Conservation (phyloP, 2,329 filamentous ascomycete species). For the Sclerotinia glacialis region DNA sequence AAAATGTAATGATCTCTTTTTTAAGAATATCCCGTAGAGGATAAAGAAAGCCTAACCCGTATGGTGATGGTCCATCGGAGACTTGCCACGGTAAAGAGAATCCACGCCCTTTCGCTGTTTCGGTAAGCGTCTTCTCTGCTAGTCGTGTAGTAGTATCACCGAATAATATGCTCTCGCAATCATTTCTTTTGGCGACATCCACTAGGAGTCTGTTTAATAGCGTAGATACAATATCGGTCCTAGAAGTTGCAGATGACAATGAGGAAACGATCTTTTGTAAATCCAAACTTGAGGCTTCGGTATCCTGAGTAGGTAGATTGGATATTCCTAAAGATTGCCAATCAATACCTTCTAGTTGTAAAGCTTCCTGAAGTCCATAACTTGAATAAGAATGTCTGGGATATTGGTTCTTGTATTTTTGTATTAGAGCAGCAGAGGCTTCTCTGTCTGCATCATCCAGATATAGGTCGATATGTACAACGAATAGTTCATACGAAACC, state of each 20-base stretch:
- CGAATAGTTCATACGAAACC: slow-evolving; percentile 64
- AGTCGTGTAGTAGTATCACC: slow-evolving; percentile 85
- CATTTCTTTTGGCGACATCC: slow-evolving; percentile 55
- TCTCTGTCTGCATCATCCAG: slow-evolving; percentile 35
- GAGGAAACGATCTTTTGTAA: slow-evolving; percentile 51
- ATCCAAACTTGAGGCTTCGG: slow-evolving; percentile 29
- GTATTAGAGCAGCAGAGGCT: slow-evolving; percentile 40
- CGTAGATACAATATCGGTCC: slow-evolving; percentile 68
- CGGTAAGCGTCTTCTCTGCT: slow-evolving; percentile 79
- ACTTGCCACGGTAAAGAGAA: slow-evolving; percentile 79
- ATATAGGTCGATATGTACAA: slow-evolving; percentile 48
- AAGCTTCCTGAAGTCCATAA: slow-evolving; percentile 62
- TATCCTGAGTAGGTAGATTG: slow-evolving; percentile 21
- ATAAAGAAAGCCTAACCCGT: slow-evolving; percentile 57
- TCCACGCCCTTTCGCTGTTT: slow-evolving; percentile 88
- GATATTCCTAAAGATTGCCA: slow-evolving; percentile 48
- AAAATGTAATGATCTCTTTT: slow-evolving; percentile 72
- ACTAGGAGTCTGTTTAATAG: slow-evolving; percentile 71
- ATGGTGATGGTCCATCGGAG: slow-evolving; percentile 59
- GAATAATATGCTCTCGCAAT: slow-evolving; percentile 71
- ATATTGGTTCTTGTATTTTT: slow-evolving; percentile 56
- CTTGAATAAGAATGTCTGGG: slow-evolving; percentile 62
- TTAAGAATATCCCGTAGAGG: slow-evolving; percentile 82
- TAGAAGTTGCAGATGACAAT: slow-evolving; percentile 71
- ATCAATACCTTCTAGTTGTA: slow-evolving; percentile 51